A percentile compares a stretch with the other conserved stretches of the same genome.
Evolutionary conservation across 2,329 filamentous ascomycete species (phyloP).

Genomic region (Magnaporthiopsis poae): DNA sequence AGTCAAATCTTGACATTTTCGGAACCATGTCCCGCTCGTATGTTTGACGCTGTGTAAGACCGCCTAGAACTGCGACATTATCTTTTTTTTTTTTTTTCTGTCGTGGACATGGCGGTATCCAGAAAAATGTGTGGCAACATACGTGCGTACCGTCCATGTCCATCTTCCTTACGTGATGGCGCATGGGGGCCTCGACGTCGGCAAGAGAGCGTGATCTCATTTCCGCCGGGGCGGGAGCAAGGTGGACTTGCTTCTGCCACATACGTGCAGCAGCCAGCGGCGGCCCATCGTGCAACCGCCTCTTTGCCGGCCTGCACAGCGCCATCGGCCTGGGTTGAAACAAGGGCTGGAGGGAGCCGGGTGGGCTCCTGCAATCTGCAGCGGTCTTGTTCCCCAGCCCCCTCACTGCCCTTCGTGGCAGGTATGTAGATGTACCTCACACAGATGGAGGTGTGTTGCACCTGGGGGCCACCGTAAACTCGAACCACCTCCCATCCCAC

Average conservation of each 20-base stretch:
- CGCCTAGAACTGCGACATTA: neutral
- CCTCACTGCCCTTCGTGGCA: neutral
- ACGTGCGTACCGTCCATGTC: neutral
- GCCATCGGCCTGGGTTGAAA: neutral
- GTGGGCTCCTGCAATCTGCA: neutral
- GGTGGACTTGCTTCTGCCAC: neutral
- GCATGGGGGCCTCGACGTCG: neutral
- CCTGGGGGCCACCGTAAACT: neutral
- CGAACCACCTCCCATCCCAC: neutral
- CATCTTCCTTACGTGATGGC: neutral
- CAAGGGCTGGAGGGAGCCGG: neutral
- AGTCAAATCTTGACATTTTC: neutral
- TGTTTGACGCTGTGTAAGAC: neutral
- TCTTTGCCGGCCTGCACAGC: neutral
- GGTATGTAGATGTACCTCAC: neutral
- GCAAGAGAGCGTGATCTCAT: neutral
- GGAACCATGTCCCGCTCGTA: neutral
- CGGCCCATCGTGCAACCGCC: neutral
- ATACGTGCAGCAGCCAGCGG: neutral
- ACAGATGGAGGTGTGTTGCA: neutral
- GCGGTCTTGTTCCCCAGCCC: neutral
- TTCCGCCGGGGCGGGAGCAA: neutral
- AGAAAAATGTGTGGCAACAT: neutral
- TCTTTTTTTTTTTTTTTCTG: neutral
- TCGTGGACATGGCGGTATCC: neutral